Conservation (phyloP, 2,329 filamentous ascomycete genomes). For the Arthrobotrys pseudoclavata region DNA sequence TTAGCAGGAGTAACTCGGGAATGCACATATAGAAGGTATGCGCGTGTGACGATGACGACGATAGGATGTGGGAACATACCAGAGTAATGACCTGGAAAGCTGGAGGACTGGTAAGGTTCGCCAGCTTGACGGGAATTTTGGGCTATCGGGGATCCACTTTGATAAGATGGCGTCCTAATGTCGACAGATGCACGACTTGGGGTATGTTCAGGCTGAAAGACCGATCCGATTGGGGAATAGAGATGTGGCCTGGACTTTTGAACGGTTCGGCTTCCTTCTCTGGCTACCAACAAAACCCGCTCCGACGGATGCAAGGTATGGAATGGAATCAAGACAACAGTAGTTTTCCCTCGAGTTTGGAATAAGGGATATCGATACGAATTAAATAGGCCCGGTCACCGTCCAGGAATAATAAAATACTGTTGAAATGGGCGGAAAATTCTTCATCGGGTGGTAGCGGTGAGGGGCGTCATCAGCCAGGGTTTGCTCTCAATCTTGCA, state of each 20-base stretch:
- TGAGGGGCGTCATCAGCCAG: constrained; percentile 31
- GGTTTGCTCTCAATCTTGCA: constrained; percentile 35
- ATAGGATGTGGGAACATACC: constrained; percentile 30
- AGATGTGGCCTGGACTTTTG: constrained; percentile 30
- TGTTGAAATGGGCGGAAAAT: constrained; percentile 29
- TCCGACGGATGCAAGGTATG: constrained; percentile 15
- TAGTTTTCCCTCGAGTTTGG: constrained; percentile 4
- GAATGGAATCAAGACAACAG: constrained; percentile 2
- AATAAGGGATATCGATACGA: constrained; percentile 35
- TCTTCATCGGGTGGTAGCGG: constrained; percentile 33
- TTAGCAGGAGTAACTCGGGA: constrained; percentile 19
- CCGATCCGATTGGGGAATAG: constrained; percentile 29
- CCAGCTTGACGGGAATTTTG: constrained; percentile 60
- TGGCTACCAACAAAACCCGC: constrained; percentile 15
- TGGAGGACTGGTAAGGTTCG: constrained; percentile 56
- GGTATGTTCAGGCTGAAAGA: constrained; percentile 40
- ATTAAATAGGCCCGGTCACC: constrained; percentile 26
- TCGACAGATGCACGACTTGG: constrained; percentile 30
- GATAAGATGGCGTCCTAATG: constrained; percentile 34
- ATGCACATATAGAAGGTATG: background rate
- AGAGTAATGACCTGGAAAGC: constrained; percentile 60
- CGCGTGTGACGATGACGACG: constrained; percentile 34
- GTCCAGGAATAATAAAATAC: constrained; percentile 25
- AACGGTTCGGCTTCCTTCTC: constrained; percentile 26
- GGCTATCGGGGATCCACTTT: constrained; percentile 52